Evolutionary conservation across 257 asterid species (phyloP), one percentile per base, ranked within the genome.

Genomic region (Echium plantagineum): DNA sequence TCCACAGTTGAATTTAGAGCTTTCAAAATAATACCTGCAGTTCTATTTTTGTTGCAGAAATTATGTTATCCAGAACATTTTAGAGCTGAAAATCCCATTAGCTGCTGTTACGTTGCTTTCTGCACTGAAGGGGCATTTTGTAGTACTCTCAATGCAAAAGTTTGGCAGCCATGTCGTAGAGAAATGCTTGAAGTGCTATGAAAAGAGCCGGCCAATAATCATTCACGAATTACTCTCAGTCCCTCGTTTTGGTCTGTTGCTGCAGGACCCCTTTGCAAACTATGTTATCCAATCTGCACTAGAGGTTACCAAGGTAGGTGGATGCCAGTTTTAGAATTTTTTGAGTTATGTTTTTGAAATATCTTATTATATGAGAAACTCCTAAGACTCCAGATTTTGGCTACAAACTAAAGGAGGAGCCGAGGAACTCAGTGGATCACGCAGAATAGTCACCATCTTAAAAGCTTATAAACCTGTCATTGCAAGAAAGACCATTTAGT

Each of bases 121-220:
- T 52, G 77, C 54, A 63, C 71, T 79, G 15, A 64, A 71, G 55
- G 77, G 83, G 60, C 69, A 61, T 15, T 80, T 65, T 42, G 73
- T 59, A 5, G 32, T 60, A 56, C 68, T 80, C 10, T 77, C 85
- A 8, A 77, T 62, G 77, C 76, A 77, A 59, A 80, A 80, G 59
- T 77, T 69, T 51, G 66, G 83, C 66, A 80, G 83, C 65, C 77
- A 77, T 49, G 85, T 77, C 5, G 74, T 77, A 17, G 85, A 77
- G 60, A 74, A 69, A 57, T 77, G 77, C 62, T 61, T 77, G 10
- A 72, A 66, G 60, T 62, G 59, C 32, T 59, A 66, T 10, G 70
- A 72, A 55, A 71, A 62, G 31, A 69, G 76, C 49, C 72, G 58
- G 20, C 35, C 61, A 16, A 56, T 47, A 59, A 74, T 75, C 75